These are phyloP conservation scores for Lactifluus subvellereus DNA, from an alignment of 768 basidiomycete species.

Conservation along the genomic window DNA sequence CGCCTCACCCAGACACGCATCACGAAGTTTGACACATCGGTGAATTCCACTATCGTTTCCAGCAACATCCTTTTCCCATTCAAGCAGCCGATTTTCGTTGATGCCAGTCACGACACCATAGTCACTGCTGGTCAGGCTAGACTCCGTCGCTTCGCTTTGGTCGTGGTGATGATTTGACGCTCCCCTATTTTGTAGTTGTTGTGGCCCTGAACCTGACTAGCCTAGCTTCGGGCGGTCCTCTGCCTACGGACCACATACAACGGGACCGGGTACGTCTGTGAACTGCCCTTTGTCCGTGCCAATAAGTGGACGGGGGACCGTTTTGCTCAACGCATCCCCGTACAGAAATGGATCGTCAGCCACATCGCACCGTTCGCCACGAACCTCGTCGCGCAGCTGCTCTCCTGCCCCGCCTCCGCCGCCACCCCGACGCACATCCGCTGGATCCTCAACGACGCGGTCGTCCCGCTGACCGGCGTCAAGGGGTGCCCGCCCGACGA, in stretches of 20 bases:
- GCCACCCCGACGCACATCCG: conserved; percentile 33
- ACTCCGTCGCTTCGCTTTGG: background rate
- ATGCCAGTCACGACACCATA: conserved; percentile 43
- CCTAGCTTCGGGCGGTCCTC: conserved; percentile 38
- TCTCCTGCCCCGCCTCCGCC: conserved; percentile 34
- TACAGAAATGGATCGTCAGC: conserved; percentile 33
- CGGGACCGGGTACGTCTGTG: conserved; percentile 27
- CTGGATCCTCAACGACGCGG: conserved; percentile 45
- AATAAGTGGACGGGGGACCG: background rate
- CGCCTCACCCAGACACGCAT: conserved; percentile 38
- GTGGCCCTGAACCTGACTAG: conserved; percentile 43
- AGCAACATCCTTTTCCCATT: conserved; percentile 35
- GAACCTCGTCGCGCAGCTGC: conserved; percentile 44
- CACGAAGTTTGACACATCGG: conserved; percentile 38
- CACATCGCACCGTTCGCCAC: conserved; percentile 44
- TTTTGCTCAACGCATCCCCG: background rate
- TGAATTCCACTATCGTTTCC: conserved; percentile 43
- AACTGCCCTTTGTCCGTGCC: background rate
- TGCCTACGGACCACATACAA: conserved; percentile 36
- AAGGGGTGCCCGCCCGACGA: conserved; percentile 37
- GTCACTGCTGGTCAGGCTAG: conserved; percentile 33
- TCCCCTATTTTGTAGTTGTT: conserved; percentile 28
- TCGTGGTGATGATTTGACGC: background rate
- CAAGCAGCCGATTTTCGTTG: conserved; percentile 39
- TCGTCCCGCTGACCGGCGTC: conserved; percentile 42